These are phyloP conservation scores for Zelonia costaricensis DNA, from an alignment of 208 protist species.

Conservation along the genomic window DNA sequence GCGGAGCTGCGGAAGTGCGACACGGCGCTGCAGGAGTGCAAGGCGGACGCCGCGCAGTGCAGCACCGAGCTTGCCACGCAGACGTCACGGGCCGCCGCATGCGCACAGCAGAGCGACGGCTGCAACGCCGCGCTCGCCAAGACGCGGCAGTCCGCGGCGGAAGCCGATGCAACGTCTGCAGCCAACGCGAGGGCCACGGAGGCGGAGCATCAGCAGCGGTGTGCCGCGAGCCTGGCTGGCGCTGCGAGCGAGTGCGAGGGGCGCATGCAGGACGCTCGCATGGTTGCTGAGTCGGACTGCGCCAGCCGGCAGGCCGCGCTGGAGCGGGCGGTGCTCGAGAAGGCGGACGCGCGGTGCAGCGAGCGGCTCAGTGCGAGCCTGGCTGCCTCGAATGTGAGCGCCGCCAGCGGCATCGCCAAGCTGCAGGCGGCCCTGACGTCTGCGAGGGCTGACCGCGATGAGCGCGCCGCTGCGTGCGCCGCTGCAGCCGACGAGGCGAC, in stretches of 20 bases:
- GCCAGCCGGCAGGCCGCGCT: not conserved
- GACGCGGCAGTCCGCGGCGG: too few species aligned
- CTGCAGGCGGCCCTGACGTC: conserved; percentile 1
- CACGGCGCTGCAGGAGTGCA: not conserved
- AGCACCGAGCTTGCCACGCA: too few species aligned
- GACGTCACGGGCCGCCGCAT: too few species aligned
- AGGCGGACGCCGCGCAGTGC: not conserved
- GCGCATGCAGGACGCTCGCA: not conserved
- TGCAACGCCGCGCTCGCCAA: too few species aligned
- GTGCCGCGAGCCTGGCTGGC: conserved; percentile 1
- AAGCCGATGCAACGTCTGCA: too few species aligned
- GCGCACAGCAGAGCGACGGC: too few species aligned
- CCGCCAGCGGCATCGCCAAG: not conserved
- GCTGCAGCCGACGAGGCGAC: not conserved
- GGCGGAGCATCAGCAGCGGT: conserved; percentile 6
- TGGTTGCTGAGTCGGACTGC: conserved; percentile 20
- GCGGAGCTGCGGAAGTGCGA: too few species aligned
- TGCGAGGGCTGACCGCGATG: not conserved
- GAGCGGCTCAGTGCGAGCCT: not conserved
- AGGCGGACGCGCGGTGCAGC: conserved; percentile 9
- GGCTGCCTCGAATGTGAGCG: not conserved
- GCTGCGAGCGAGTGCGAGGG: not conserved
- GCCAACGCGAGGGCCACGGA: too few species aligned
- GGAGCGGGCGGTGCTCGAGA: not conserved
- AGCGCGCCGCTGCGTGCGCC: conserved; percentile 7